These are phyloP conservation scores for Chlamydomonas asymmetrica DNA, from an alignment of 139 green algal species.

Conservation along the genomic window DNA sequence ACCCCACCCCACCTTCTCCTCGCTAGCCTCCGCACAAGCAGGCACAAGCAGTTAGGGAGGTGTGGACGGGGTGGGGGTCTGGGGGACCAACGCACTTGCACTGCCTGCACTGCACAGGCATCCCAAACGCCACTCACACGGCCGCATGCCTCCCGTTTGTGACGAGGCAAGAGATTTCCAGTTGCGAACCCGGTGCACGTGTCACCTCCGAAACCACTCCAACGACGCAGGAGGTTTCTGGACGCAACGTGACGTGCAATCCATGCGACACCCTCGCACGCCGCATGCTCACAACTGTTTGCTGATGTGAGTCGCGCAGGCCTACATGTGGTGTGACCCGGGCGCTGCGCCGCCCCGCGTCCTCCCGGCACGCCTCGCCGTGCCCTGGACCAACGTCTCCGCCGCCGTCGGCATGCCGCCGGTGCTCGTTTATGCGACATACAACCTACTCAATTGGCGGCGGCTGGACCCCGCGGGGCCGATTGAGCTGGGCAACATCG, in stretches of 20 bases:
- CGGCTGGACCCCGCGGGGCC: conserved; percentile 34
- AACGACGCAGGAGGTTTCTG: not conserved
- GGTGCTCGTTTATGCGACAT: conserved; percentile 48
- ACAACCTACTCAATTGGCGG: conserved; percentile 54
- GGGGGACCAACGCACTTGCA: too few relatives aligned
- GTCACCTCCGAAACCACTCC: not conserved
- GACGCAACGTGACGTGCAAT: not conserved
- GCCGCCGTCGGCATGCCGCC: conserved; percentile 38
- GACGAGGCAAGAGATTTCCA: not conserved
- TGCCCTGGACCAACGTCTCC: conserved; percentile 28
- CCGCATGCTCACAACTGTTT: too few relatives aligned
- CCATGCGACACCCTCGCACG: not conserved
- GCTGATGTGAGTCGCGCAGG: conserved; percentile 22
- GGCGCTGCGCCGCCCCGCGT: conserved; percentile 8
- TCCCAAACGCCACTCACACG: not conserved
- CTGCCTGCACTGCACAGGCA: too few relatives aligned
- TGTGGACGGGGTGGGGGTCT: too few relatives aligned
- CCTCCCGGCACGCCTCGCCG: conserved; percentile 36
- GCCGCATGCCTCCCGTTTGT: not conserved
- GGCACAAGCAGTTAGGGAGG: too few relatives aligned
- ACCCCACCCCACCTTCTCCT: too few relatives aligned
- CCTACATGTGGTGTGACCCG: conserved; percentile 48
- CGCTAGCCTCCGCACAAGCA: too few relatives aligned
- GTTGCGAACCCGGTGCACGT: too few relatives aligned
- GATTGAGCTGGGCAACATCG: conserved; percentile 50